A percentile compares a stretch with the other conserved stretches of the same genome.
Evolutionary conservation across 768 basidiomycete species (phyloP).

Genomic region (Mycena sanguinolenta): DNA sequence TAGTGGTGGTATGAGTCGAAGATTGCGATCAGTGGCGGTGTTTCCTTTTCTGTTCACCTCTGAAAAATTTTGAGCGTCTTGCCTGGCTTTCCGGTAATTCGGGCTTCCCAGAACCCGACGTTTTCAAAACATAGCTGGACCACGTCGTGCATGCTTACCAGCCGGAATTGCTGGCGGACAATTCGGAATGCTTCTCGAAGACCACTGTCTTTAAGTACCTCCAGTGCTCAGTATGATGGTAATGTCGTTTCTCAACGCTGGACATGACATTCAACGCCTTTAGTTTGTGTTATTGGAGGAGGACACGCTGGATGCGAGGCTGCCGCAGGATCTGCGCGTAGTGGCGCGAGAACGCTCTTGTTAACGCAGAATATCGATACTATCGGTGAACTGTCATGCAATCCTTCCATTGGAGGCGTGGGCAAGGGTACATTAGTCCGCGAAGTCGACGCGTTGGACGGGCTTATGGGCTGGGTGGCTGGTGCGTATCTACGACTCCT

Average conservation of each 20-base stretch:
- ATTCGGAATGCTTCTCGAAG: conserved; percentile 19
- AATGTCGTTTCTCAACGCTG: not conserved
- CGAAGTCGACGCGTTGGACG: conserved; percentile 92
- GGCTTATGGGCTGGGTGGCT: conserved; percentile 85
- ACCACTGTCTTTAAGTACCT: conserved; percentile 12
- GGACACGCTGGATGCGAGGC: conserved; percentile 96
- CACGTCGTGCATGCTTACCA: conserved; percentile 26
- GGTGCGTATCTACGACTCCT: conserved; percentile 60
- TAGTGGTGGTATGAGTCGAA: conserved; percentile 26
- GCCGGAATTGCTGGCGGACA: conserved; percentile 27
- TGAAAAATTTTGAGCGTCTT: not conserved
- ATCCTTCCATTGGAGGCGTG: conserved; percentile 92
- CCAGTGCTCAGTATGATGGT: conserved; percentile 36
- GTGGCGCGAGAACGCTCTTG: conserved; percentile 84
- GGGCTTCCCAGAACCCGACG: not conserved
- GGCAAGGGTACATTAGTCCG: conserved; percentile 94
- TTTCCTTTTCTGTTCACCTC: not conserved
- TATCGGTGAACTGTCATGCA: conserved; percentile 89
- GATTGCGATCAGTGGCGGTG: conserved; percentile 11
- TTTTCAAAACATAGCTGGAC: not conserved
- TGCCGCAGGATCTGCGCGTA: conserved; percentile 86
- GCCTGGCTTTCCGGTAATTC: not conserved
- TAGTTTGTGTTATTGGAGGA: conserved; percentile 90
- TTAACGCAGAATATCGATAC: conserved; percentile 87
- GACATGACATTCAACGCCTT: not conserved